A percentile compares a stretch with the other conserved stretches of the same genome.
These are phyloP conservation scores for Alternaria ventricosa DNA, from an alignment of 2,329 filamentous ascomycete species.

Conservation along the genomic window DNA sequence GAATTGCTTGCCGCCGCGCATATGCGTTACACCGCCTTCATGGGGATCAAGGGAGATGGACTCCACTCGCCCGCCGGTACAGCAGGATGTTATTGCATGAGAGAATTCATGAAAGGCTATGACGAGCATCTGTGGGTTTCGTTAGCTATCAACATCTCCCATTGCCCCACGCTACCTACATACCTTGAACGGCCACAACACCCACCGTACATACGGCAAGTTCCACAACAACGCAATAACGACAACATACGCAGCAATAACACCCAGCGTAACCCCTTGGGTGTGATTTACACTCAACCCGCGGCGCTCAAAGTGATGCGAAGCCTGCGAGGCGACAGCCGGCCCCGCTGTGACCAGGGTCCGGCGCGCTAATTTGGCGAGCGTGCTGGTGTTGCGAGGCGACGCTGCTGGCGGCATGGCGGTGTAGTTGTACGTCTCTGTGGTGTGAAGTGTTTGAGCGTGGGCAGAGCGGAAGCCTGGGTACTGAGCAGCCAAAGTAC, in stretches of 20 bases:
- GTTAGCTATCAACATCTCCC: background rate
- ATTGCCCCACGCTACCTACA: background rate
- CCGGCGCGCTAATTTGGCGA: slow-evolving; percentile 34
- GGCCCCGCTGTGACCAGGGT: slow-evolving; percentile 37
- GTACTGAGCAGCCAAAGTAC: background rate
- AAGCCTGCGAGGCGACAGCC: slow-evolving; percentile 22
- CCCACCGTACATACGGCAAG: slow-evolving; percentile 74
- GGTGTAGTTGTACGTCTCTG: background rate
- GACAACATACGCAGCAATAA: slow-evolving; percentile 75
- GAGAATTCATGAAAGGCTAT: slow-evolving; percentile 84
- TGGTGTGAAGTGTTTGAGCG: background rate
- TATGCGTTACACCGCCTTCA: slow-evolving; percentile 80
- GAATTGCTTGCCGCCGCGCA: slow-evolving; percentile 73
- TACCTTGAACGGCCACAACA: slow-evolving; percentile 83
- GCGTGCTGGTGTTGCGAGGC: slow-evolving; percentile 12
- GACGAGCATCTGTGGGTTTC: slow-evolving; percentile 56
- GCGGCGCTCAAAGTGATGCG: slow-evolving; percentile 55
- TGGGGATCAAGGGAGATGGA: slow-evolving; percentile 76
- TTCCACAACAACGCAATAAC: slow-evolving; percentile 81
- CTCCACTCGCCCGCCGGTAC: slow-evolving; percentile 76
- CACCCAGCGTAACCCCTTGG: slow-evolving; percentile 72
- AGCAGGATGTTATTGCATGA: slow-evolving; percentile 74
- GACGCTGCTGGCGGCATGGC: slow-evolving; percentile 33
- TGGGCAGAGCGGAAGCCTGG: background rate
- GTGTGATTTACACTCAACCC: slow-evolving; percentile 69